Base-by-base conservation (phyloP, 2,329 filamentous ascomycete genomes). In the Diaporthe destruens region DNA sequence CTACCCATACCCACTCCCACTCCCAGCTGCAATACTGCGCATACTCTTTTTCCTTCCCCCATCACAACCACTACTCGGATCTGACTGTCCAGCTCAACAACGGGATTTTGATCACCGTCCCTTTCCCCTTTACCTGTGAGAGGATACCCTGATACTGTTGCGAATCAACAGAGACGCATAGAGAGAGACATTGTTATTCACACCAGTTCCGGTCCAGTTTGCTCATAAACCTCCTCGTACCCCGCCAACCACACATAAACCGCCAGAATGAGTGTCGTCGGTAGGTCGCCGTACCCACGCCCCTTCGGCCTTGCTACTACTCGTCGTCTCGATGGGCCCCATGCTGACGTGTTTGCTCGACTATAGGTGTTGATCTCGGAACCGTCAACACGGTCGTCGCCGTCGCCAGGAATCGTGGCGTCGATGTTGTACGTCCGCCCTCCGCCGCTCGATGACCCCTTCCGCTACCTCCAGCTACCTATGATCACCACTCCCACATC, bases 301-400 rank as follows among this genome's bases (percentile, higher is more conserved):
- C 6, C n/a, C 49, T 23, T 18, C 47, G 14, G 2, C 5, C 18
- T 56, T 74, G 25, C 67, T 59, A n/a, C 34, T 59, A n/a, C 34
- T 59, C 20, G 39, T 63, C 72, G 72, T 69, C 70, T 70, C 8
- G 11, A 42, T 53, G n/a, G 34, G 6, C 51, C 44, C 56, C 51
- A 71, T 56, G 56, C 74, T 79, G 74, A 77, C 67, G 53, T 23
- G 69, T 47, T 29, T 39, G 20, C 25, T 61, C 39, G 18, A 39
- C 66, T 71, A 32, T 59, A 90, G 95, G 95, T 85, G 91, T 97
- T 85, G 96, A 98, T 90, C 92, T 98, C 87, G 96, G 96, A 87
- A 94, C 94, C 78, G 91, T 97, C 84, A 98, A 97, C 90, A 98
- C 96, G 83, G 95, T 97, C 82, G 93, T 98, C 85, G 96, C 96